Conservation (phyloP, 2,329 filamentous ascomycete species). For the Chaetomiaceae sp. region DNA sequence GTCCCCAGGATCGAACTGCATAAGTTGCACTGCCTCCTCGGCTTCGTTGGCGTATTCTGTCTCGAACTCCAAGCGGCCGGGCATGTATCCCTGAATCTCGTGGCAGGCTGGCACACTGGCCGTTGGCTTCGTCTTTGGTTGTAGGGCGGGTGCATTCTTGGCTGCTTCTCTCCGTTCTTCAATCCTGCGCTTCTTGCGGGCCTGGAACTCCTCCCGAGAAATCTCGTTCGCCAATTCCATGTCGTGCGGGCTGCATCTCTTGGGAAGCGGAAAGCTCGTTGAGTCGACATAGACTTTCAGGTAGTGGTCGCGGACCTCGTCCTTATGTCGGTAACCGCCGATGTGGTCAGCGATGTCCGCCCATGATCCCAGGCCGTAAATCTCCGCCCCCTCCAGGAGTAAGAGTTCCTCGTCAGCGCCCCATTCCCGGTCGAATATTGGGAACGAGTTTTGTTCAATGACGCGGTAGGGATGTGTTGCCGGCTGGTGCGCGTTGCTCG, state of each 20-base stretch:
- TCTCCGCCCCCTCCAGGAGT: slow-evolving; percentile 88
- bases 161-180: slow-evolving; percentile 85
- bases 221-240: slow-evolving; percentile 73
- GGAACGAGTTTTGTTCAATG: slow-evolving; percentile 97
- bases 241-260: slow-evolving; percentile 78
- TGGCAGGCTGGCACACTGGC: slow-evolving; percentile 94
- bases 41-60: slow-evolving; percentile 97
- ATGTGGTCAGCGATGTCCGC: slow-evolving; percentile 98
- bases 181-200: slow-evolving; percentile 86
- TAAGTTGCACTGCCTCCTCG: slow-evolving; percentile 94
- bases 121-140: slow-evolving; percentile 92
- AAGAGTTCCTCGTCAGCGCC: slow-evolving; percentile 96
- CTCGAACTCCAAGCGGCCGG: slow-evolving; percentile 93
- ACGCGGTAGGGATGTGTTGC: slow-evolving; percentile 84
- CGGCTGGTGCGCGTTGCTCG: slow-evolving; percentile 80
- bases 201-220: slow-evolving; percentile 87
- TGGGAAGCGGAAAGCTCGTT: slow-evolving; percentile 76
- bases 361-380: slow-evolving; percentile 95
- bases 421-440: slow-evolving; percentile 93
- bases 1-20: slow-evolving; percentile 96
- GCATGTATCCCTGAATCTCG: slow-evolving; percentile 98
- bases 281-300: slow-evolving; percentile 82
- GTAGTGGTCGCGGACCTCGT: slow-evolving; percentile 95
- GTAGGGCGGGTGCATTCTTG: slow-evolving; percentile 75
- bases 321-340: slow-evolving; percentile 87